Evolutionary conservation across 768 basidiomycete genomes (phyloP).

Genomic region (Boletus sensibilis): DNA sequence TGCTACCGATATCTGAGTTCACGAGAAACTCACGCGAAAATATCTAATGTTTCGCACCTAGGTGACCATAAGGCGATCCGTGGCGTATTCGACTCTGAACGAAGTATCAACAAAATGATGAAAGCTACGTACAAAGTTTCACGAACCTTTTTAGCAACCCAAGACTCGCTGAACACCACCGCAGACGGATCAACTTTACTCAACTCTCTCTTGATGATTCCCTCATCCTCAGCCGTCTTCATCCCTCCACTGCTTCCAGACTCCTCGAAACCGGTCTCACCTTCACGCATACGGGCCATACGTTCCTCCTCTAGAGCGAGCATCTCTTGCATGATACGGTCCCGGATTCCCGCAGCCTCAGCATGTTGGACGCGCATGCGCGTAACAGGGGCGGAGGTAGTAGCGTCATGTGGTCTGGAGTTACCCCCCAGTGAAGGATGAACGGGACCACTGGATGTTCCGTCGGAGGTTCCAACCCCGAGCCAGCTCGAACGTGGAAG

Average conservation of each 20-base stretch:
- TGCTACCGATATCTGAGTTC: slow-evolving; percentile 38
- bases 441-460: slow-evolving; percentile 25
- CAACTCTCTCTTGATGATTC: slow-evolving; percentile 88
- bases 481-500: slow-evolving; percentile 59
- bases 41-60: slow-evolving; percentile 50
- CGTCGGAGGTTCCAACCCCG: slow-evolving; percentile 19
- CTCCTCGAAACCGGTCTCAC: slow-evolving; percentile 58
- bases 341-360: slow-evolving; percentile 88
- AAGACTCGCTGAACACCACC: slow-evolving; percentile 93
- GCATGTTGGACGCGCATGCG: slow-evolving; percentile 75
- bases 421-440: slow-evolving; percentile 33
- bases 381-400: slow-evolving; percentile 33
- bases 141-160: slow-evolving; percentile 86
- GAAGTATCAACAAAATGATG: slow-evolving; percentile 4
- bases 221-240: slow-evolving; percentile 86
- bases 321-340: slow-evolving; percentile 99
- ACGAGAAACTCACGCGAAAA: not conserved
- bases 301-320: slow-evolving; percentile 93
- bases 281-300: slow-evolving; percentile 88
- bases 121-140: not conserved
- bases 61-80: slow-evolving; percentile 92
- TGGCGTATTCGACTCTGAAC: slow-evolving; percentile 80
- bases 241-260: slow-evolving; percentile 43
- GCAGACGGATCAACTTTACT: slow-evolving; percentile 96
- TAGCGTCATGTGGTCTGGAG: slow-evolving; percentile 23